Evolutionary conservation across 1,139 yeast species (phyloP), one percentile per base, ranked within the genome.

Genomic region (Saccharomyces hybrid): DNA sequence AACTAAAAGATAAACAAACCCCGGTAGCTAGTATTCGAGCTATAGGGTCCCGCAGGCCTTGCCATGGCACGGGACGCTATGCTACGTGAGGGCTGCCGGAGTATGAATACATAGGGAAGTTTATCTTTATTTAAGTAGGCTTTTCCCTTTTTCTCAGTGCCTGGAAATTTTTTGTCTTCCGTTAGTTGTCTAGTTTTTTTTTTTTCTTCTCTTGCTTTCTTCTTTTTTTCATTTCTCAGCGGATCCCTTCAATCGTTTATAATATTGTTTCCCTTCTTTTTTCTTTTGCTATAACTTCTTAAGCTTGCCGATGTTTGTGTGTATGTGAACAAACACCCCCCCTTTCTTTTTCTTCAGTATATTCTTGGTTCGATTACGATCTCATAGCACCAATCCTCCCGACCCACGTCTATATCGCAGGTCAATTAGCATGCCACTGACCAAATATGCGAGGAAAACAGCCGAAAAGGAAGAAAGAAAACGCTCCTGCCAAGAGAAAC

Each of bases 401-500:
- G 13, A 34, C 42, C 11, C 11, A 34, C 42, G 7, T 34, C 42
- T 34, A 14, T 34, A 38, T 11, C 7, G n/a, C 5, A 38, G n/a
- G 44, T 20, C 38, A 32, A 32, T n/a, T 32, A 32, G 38, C 8
- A 32, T 32, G 30, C 28, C 44, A 50, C 28, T 50, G 41, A 28
- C 13, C 5, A 50, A 5, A 16, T 2, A 16, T 34, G 51, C 46
- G 48, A 48, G 14, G 25, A 38, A 51, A 41, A 48, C n/a, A 14
- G 42, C 34, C 8, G 48, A 42, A 46, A 44, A 34, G 16, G 47
- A 44, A n/a, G 32, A 34, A 3, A 50, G 34, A 32, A 42, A 31
- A 1, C 38, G 11, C 38, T 11, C 13, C 42, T 8, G 41, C 25
- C 16, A 54, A 54, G n/a, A 61, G 59, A 47, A 44, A 56, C 20